phyloP scores from a whole-genome alignment of 1,284 basidiomycete species.

The Cutaneotrichosporon sp. region DNA sequence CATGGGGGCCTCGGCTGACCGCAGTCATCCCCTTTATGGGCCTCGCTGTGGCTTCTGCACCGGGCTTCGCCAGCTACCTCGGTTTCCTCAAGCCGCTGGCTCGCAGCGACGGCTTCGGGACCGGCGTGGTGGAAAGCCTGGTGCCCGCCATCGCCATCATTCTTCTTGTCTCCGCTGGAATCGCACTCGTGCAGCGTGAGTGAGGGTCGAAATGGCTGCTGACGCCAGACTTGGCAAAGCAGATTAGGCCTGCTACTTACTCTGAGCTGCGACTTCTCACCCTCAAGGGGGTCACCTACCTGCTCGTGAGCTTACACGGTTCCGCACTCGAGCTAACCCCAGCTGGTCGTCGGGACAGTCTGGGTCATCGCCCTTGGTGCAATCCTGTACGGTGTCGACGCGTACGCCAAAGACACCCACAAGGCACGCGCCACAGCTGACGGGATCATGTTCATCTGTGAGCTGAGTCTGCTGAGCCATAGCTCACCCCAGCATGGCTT shows the following conservation, averaged over 20 bases:
- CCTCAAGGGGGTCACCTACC: conserved; percentile 68
- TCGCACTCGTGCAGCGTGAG: conserved; percentile 64
- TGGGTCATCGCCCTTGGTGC: conserved; percentile 69
- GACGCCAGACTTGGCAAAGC: conserved; percentile 25
- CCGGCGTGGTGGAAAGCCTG: conserved; percentile 66
- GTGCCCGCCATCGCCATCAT: conserved; percentile 65
- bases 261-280: conserved; percentile 63
- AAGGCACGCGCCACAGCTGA: conserved; percentile 62
- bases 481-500: conserved; percentile 36
- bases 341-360: conserved; percentile 58
- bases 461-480: conserved; percentile 48
- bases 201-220: conserved; percentile 19
- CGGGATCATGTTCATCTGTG: conserved; percentile 69
- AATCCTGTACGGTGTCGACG: conserved; percentile 65
- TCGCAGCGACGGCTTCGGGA: conserved; percentile 58
- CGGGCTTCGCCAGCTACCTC: conserved; percentile 67
- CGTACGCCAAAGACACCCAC: conserved; percentile 58
- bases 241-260: conserved; percentile 65
- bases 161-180: conserved; percentile 61
- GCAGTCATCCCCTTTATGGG: conserved; percentile 68
- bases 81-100: conserved; percentile 64
- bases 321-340: not conserved
- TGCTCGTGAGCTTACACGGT: conserved; percentile 58
- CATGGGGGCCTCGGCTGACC: conserved; percentile 37
- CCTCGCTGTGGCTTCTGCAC: conserved; percentile 65